Evolutionary conservation across 1,284 basidiomycete genomes (phyloP).

Genomic region (Tilletiaria anomala): DNA sequence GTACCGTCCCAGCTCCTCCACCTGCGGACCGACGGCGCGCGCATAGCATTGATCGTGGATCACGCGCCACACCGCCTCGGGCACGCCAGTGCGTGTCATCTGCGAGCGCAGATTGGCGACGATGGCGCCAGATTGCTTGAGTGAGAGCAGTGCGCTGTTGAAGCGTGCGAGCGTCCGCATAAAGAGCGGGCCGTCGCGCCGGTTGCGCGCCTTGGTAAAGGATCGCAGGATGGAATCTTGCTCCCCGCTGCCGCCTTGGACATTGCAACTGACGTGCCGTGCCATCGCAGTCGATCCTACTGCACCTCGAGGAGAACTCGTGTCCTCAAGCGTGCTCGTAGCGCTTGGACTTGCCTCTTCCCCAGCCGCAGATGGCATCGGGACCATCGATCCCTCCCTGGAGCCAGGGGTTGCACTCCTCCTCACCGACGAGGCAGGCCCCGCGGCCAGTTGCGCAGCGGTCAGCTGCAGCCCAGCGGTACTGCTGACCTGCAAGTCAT

Average conservation of each 20-base stretch:
- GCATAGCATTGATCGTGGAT: constrained; percentile 47
- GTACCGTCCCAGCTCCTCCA: constrained; percentile 43
- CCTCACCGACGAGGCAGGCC: neutral
- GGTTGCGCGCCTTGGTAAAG: constrained; percentile 45
- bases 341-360: neutral
- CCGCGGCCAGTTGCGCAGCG: neutral
- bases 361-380: neutral
- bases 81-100: constrained; percentile 25
- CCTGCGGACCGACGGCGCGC: constrained; percentile 45
- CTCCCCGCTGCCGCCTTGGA: constrained; percentile 6
- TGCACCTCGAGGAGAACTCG: neutral
- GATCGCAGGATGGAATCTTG: constrained; percentile 43
- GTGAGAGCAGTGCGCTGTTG: constrained; percentile 42
- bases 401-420: neutral
- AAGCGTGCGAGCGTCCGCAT: constrained; percentile 43
- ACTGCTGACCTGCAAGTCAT: constrained; percentile 21
- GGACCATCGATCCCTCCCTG: neutral
- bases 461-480: constrained; percentile 4
- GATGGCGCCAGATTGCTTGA: constrained; percentile 40
- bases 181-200: constrained; percentile 45
- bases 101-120: constrained; percentile 19
- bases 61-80: constrained; percentile 43
- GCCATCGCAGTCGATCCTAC: constrained; percentile 7
- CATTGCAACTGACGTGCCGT: constrained; percentile 1
- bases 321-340: neutral